Base-by-base conservation (phyloP, 164 flowering plant species). In the Vitis cinerea region DNA sequence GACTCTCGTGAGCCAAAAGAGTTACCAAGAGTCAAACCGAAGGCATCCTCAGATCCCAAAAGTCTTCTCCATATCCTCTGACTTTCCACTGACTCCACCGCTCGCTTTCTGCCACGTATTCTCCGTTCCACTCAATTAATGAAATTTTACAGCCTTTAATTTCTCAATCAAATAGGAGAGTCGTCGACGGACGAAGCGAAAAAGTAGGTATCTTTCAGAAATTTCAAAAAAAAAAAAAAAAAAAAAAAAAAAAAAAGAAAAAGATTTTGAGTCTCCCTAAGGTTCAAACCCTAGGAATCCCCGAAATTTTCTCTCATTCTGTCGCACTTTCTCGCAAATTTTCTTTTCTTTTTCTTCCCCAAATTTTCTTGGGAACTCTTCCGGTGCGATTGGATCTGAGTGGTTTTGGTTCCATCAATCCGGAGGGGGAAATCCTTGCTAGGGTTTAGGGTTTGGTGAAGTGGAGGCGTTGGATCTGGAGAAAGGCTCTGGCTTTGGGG, bases 331-430 rank as follows among this genome's bases (percentile, higher is more conserved):
- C 74, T 51, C 69, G 15, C 54, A 10, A 55, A 19, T 47, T 68
- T 70, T 3, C 50, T 30, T 47, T 54, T 12, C 11, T 4, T 59
- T 59, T 61, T 59, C 29, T 61, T 61, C 19, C 48, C 10, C 15
- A 2, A 19, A 3, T 12, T 64, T 49, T 23, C 16, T 11, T 17
- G n/a, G 9, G 12, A 12, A 44, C 48, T 74, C 70, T 78, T 62
- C 67, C 71, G 64, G 71, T 59, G 64, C 66, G 77, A 66, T 70
- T 73, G 82, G 79, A 70, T 75, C 82, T 75, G 72, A 30, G 66
- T 53, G 64, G 11, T 15, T 10, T 61, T 65, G 49, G 61, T 53
- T 37, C 61, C 74, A 67, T 78, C 69, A 37, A 57, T 59, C 72
- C 66, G 55, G 76, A 64, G 69, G 77, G 66, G 71, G 44, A 57